Evolutionary conservation across 2,329 filamentous ascomycete species (phyloP).

Genomic region (Fusarium udum): DNA sequence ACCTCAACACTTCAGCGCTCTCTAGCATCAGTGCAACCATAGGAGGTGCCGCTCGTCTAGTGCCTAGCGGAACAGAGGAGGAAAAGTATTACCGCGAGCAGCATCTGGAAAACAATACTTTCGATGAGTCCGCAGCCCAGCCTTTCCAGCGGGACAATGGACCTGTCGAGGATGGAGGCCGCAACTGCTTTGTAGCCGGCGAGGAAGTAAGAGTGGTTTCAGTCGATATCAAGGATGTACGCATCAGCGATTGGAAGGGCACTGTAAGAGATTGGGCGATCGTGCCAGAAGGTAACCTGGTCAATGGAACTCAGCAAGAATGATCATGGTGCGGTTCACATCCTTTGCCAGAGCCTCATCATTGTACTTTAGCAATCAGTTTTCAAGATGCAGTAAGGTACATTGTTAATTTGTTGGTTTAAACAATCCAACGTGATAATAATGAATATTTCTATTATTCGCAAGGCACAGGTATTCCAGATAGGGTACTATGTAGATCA

Average conservation of each 20-base stretch:
- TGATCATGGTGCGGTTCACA: background rate
- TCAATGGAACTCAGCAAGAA: constrained; percentile 54
- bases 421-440: background rate
- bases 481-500: background rate
- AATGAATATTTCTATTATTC: background rate
- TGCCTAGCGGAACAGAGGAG: constrained; percentile 78
- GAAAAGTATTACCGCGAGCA: constrained; percentile 84
- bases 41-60: constrained; percentile 82
- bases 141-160: constrained; percentile 49
- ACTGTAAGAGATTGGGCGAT: constrained; percentile 81
- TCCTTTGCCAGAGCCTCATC: constrained; percentile 5
- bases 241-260: constrained; percentile 97
- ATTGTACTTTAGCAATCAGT: background rate
- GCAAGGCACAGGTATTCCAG: background rate
- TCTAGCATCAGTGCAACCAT: constrained; percentile 93
- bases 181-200: constrained; percentile 77
- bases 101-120: constrained; percentile 93
- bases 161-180: constrained; percentile 60
- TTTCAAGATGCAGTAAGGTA: background rate
- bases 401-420: background rate
- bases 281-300: constrained; percentile 46
- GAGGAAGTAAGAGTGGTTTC: constrained; percentile 89
- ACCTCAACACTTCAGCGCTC: constrained; percentile 89
- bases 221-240: constrained; percentile 83
- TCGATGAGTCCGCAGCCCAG: constrained; percentile 63